Base-by-base conservation (phyloP, 805 yeast genomes). In the Komagataella kurtzmanii region DNA sequence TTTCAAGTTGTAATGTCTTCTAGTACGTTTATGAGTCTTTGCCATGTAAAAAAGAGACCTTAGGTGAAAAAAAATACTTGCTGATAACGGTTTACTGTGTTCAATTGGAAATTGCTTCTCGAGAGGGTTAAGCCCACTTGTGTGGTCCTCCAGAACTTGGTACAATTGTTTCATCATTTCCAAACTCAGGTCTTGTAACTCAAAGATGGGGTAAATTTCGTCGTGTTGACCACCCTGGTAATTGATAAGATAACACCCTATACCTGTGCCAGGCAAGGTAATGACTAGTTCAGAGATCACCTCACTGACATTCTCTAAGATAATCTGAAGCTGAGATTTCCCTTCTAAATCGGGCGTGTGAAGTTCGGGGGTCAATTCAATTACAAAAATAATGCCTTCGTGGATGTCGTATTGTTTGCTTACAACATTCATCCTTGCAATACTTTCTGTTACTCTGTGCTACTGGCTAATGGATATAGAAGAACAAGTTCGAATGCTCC, bases 231-330 rank as follows among this genome's bases (percentile, higher is more conserved):
- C 66, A 24, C 59, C 55, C 12, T 68, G 58, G 63, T 77, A 76
- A 60, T 76, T 79, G 65, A 77, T 79, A 14, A 85, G 61, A 58
- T 81, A 77, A 48, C 89, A 76, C 0, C 96, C 97, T 23, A 88
- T 69, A 0, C 88, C 90, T 1, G 91, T 83, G 47, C 72, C 70
- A 1, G 89, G 87, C 44, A 78, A 65, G 0, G 83, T 73, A 40
- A 85, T 79, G 1, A 85, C 79, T 53, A 87, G 68, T 49, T 80
- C 83, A 3, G 82, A 71, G 66, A 88, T 76, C 43, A 88, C 67
- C n/a, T 77, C 80, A 50, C 74, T 69, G 6, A 86, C 69, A 1
- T 85, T 73, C 12, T 71, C 71, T 17, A 90, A 59, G 7, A 84
- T 79, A 54, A 74, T 79, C 36, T 67, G 57, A 6, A 82, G 58